A percentile compares a stretch with the other conserved stretches of the same genome.
Conservation (phyloP, 2,329 filamentous ascomycete genomes). For the Cladophialophora yegresii region DNA sequence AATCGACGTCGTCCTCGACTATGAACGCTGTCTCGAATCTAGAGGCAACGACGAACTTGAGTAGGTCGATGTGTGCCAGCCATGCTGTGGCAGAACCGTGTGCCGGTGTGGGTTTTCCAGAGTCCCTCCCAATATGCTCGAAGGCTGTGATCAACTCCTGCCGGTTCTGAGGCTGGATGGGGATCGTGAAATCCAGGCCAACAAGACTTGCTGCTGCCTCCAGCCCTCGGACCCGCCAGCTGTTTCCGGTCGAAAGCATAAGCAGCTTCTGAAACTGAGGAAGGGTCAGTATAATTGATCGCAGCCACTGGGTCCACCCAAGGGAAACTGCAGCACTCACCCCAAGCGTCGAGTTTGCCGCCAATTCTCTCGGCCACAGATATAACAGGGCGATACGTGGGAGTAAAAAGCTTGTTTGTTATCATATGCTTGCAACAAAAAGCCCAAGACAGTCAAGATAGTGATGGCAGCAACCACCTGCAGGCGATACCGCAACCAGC, state of each 20-base stretch:
- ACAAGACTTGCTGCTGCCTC: slow-evolving; percentile 18
- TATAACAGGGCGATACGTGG: background rate
- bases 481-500: background rate
- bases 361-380: background rate
- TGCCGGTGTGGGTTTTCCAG: slow-evolving; percentile 6
- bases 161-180: slow-evolving; percentile 17
- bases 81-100: slow-evolving; percentile 22
- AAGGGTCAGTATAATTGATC: background rate
- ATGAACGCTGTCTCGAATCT: slow-evolving; percentile 22
- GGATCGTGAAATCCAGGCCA: slow-evolving; percentile 18
- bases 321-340: background rate
- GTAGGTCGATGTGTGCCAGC: slow-evolving; percentile 23
- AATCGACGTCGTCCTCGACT: slow-evolving; percentile 48
- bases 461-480: background rate
- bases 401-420: background rate
- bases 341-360: slow-evolving; percentile 4
- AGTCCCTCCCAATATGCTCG: slow-evolving; percentile 14
- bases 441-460: background rate
- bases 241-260: slow-evolving; percentile 8
- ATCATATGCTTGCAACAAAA: background rate
- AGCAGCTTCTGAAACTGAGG: slow-evolving; percentile 18
- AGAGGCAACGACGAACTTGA: slow-evolving; percentile 20
- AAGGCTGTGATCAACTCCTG: slow-evolving; percentile 10
- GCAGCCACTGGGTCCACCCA: background rate
- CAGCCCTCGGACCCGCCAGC: slow-evolving; percentile 17